A percentile compares a stretch with the other conserved stretches of the same genome.
Evolutionary conservation across 2,329 filamentous ascomycete species (phyloP).

Genomic region (Paraphoma sp.): DNA sequence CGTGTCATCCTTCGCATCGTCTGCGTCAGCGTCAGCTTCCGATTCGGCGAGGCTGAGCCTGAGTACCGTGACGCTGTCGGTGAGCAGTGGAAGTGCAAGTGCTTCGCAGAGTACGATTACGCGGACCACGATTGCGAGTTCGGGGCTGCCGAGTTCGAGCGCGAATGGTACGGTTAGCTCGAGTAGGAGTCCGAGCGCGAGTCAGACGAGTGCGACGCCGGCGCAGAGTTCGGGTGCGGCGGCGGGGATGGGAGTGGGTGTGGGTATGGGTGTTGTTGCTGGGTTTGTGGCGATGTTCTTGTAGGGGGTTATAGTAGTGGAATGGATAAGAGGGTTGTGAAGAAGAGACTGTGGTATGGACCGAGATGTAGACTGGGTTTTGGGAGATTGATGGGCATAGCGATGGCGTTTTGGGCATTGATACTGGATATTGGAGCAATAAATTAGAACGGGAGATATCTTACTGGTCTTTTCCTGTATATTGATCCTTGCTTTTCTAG

Average conservation of each 20-base stretch:
- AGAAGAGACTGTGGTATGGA: too few relatives aligned
- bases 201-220: not conserved
- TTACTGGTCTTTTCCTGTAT: too few relatives aligned
- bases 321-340: too few relatives aligned
- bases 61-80: not conserved
- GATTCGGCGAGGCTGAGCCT: not conserved
- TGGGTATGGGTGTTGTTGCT: not conserved
- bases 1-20: not conserved
- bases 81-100: not conserved
- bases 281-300: not conserved
- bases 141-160: slow-evolving; percentile 1
- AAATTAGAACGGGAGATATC: too few relatives aligned
- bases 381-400: too few relatives aligned
- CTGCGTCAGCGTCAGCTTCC: not conserved
- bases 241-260: not conserved
- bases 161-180: slow-evolving; percentile 5
- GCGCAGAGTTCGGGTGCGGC: not conserved
- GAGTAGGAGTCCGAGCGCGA: not conserved
- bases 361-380: too few relatives aligned
- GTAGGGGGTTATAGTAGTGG: too few relatives aligned
- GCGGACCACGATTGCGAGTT: slow-evolving; percentile 3
- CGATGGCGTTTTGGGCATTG: too few relatives aligned
- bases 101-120: not conserved
- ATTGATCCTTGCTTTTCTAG: too few relatives aligned
- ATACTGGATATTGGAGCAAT: too few relatives aligned